These are phyloP conservation scores for Calocera viscosa DNA, from an alignment of 768 basidiomycete genomes.

Conservation along the genomic window DNA sequence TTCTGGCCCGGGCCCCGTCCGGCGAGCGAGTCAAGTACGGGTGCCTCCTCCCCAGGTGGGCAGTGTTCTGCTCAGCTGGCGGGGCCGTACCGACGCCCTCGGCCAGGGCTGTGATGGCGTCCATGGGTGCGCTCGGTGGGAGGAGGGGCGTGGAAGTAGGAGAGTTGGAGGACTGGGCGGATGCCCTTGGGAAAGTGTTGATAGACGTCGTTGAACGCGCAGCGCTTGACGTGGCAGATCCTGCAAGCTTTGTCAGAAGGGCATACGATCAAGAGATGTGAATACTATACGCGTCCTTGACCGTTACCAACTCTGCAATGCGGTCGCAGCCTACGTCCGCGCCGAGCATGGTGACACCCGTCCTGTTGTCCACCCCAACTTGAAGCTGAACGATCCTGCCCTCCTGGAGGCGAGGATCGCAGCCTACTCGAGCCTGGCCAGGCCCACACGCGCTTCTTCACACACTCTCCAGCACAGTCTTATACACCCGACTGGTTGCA, in stretches of 20 bases:
- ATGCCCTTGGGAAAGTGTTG: slow-evolving; percentile 86
- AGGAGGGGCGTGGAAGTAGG: slow-evolving; percentile 83
- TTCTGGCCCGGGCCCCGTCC: no score
- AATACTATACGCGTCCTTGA: slow-evolving; percentile 74
- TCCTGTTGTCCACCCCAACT: slow-evolving; percentile 25
- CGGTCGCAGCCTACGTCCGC: slow-evolving; percentile 71
- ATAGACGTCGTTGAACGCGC: slow-evolving; percentile 94
- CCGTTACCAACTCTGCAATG: slow-evolving; percentile 76
- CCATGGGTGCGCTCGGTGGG: slow-evolving; percentile 29
- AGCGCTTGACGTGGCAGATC: slow-evolving; percentile 82
- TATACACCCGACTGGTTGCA: no score
- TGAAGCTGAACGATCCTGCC: slow-evolving; percentile 59
- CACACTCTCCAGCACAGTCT: no score
- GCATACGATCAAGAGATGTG: background rate
- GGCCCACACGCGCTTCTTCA: no score
- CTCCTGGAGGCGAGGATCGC: slow-evolving; percentile 70
- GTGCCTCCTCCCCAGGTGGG: slow-evolving; percentile 31
- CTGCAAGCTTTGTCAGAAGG: slow-evolving; percentile 29
- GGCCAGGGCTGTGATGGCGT: slow-evolving; percentile 53
- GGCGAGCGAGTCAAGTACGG: slow-evolving; percentile 57
- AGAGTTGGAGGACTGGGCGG: slow-evolving; percentile 80
- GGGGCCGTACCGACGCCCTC: slow-evolving; percentile 54
- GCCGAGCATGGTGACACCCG: slow-evolving; percentile 77
- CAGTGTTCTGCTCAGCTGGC: slow-evolving; percentile 40
- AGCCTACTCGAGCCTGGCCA: slow-evolving; percentile 27